phyloP scores from a whole-genome alignment of 2,329 filamentous ascomycete species.

The Monilinia polystroma region DNA sequence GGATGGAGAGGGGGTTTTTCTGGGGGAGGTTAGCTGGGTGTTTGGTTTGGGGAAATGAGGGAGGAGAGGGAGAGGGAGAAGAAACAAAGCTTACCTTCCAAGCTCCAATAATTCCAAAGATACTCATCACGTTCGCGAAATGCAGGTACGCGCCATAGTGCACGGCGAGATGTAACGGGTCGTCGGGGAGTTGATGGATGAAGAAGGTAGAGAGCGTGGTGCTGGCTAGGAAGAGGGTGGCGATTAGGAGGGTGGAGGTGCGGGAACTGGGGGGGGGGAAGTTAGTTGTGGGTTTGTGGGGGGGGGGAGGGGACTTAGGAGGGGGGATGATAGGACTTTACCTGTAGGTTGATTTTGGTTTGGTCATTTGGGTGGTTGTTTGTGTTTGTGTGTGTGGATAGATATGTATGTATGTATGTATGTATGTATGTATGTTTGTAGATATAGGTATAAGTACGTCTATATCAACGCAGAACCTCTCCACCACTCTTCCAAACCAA shows the following conservation, averaged over 20 bases:
- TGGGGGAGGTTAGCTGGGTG: not conserved
- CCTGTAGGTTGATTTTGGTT: too few relatives aligned
- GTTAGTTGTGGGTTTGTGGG: not conserved
- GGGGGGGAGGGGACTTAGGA: not conserved
- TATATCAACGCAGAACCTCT: too few relatives aligned
- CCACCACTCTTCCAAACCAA: too few relatives aligned
- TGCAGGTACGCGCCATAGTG: slow-evolving; percentile 44
- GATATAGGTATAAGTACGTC: too few relatives aligned
- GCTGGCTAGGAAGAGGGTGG: slow-evolving; percentile 35
- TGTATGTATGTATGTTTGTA: too few relatives aligned
- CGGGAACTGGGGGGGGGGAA: not conserved
- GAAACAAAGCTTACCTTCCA: slow-evolving; percentile 41
- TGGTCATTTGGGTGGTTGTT: too few relatives aligned
- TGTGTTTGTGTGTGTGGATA: too few relatives aligned
- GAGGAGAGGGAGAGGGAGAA: too few relatives aligned
- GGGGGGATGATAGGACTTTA: not conserved
- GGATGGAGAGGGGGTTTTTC: slow-evolving; percentile 24
- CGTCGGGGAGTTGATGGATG: slow-evolving; percentile 39
- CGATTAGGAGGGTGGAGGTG: slow-evolving; percentile 30
- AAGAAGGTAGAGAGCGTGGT: slow-evolving; percentile 38
- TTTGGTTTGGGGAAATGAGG: not conserved
- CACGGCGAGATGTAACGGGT: slow-evolving; percentile 38
- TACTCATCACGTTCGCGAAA: slow-evolving; percentile 43
- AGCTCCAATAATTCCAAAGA: slow-evolving; percentile 46
- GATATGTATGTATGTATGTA: too few relatives aligned